A percentile compares a stretch with the other conserved stretches of the same genome.
These are phyloP conservation scores for Pythium dissotocum DNA, from an alignment of 352 stramenopile species.

Conservation along the genomic window DNA sequence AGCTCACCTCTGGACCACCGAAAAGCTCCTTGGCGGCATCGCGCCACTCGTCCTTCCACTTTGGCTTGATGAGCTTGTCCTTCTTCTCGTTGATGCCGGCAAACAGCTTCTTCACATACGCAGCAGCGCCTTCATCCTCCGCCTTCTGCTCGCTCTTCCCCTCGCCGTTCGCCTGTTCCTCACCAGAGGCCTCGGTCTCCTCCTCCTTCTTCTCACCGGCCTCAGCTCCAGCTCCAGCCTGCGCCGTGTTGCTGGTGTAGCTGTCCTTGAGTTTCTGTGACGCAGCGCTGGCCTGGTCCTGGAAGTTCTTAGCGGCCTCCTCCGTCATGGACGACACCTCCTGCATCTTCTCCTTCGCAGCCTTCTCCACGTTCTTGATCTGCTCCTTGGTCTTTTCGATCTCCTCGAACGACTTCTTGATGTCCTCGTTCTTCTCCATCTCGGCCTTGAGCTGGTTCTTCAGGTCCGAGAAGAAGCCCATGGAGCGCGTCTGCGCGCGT, in stretches of 20 bases:
- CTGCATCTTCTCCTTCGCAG: constrained; percentile 61
- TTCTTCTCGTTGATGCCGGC: constrained; percentile 45
- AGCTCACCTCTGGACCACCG: constrained; percentile 65
- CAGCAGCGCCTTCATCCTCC: constrained; percentile 32
- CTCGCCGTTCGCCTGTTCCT: background rate
- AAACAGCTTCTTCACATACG: constrained; percentile 68
- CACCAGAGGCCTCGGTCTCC: background rate
- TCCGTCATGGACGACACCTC: constrained; percentile 58
- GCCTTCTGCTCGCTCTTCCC: constrained; percentile 9
- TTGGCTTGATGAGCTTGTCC: constrained; percentile 63
- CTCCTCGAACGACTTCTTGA: constrained; percentile 80
- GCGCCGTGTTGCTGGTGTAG: constrained; percentile 35
- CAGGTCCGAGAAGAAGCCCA: constrained; percentile 77
- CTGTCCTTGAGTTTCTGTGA: constrained; percentile 72
- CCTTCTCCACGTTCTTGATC: constrained; percentile 66
- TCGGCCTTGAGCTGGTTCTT: constrained; percentile 83
- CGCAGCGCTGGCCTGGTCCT: constrained; percentile 54
- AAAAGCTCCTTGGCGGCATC: constrained; percentile 79
- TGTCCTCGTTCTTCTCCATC: constrained; percentile 79
- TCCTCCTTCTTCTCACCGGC: constrained; percentile 26
- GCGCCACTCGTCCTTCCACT: constrained; percentile 70
- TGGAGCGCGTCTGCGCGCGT: constrained; percentile 41
- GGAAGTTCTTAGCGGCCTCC: constrained; percentile 56
- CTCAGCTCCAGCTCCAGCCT: constrained; percentile 9
- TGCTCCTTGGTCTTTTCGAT: constrained; percentile 73